Evolutionary conservation across 73 alveolate genomes (phyloP).

Genomic region (Uronychia binucleata): DNA sequence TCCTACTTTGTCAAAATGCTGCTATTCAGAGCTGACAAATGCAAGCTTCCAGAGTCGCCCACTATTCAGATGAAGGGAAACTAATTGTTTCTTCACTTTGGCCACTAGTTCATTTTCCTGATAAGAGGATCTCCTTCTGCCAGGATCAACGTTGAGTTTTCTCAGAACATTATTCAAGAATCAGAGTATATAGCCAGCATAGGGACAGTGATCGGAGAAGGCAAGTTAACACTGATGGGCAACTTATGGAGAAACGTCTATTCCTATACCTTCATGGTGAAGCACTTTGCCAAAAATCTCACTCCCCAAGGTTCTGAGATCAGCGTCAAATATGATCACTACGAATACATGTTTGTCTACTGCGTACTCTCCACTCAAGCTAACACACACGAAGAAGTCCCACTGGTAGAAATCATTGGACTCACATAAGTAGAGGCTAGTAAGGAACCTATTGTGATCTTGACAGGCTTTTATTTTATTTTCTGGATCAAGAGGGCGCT

Average conservation of each 20-base stretch:
- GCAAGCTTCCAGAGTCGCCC: too few species aligned
- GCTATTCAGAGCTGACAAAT: too few species aligned
- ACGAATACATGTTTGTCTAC: too few species aligned
- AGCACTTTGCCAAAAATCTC: neutral
- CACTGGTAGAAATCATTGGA: neutral
- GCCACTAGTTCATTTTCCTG: neutral
- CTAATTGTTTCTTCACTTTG: neutral
- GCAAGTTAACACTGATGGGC: neutral
- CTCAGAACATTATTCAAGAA: neutral
- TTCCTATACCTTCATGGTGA: neutral
- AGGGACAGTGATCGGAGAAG: neutral
- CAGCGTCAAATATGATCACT: neutral
- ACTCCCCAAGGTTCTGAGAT: neutral
- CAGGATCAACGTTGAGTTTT: neutral
- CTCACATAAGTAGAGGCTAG: neutral
- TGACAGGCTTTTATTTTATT: too few species aligned
- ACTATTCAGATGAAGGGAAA: neutral
- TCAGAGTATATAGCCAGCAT: neutral
- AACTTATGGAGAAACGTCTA: neutral
- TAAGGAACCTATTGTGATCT: too few species aligned
- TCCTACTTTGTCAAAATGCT: too few species aligned
- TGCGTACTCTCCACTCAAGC: neutral
- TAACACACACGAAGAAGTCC: neutral
- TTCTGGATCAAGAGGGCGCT: too few species aligned
- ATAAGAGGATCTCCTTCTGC: neutral